Conservation (phyloP, 257 asterid species). For the Jacaranda mimosifolia region DNA sequence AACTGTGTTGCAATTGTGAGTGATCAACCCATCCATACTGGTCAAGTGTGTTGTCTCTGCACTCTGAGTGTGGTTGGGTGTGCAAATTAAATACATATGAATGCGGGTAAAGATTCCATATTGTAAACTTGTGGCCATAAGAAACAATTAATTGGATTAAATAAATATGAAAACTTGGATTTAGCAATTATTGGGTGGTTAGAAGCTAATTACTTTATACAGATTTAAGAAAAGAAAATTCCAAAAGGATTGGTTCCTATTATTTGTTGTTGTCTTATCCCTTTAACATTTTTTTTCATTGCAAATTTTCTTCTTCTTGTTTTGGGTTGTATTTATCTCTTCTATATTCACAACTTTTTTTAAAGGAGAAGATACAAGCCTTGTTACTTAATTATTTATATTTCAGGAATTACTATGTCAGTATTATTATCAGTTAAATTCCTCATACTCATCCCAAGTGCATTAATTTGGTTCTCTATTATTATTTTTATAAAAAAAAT, state of each 20-base stretch:
- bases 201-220: not conserved
- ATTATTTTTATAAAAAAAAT: too few relatives aligned
- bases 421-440: too few relatives aligned
- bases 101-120: not conserved
- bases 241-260: not conserved
- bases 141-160: not conserved
- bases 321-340: not conserved
- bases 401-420: too few relatives aligned
- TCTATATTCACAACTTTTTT: too few relatives aligned
- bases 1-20: not conserved
- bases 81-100: not conserved
- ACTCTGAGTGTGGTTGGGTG: not conserved
- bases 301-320: not conserved
- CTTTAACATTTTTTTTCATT: not conserved
- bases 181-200: not conserved
- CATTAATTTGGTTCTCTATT: too few relatives aligned
- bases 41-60: not conserved
- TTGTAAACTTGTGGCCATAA: not conserved
- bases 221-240: not conserved
- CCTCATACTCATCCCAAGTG: too few relatives aligned
- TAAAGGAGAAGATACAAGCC: too few relatives aligned
- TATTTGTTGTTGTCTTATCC: not conserved
- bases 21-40: not conserved
- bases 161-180: not conserved
- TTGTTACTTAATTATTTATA: too few relatives aligned